Base-by-base conservation (phyloP, 352 stramenopile species). In the Saprolegnia diclina region DNA sequence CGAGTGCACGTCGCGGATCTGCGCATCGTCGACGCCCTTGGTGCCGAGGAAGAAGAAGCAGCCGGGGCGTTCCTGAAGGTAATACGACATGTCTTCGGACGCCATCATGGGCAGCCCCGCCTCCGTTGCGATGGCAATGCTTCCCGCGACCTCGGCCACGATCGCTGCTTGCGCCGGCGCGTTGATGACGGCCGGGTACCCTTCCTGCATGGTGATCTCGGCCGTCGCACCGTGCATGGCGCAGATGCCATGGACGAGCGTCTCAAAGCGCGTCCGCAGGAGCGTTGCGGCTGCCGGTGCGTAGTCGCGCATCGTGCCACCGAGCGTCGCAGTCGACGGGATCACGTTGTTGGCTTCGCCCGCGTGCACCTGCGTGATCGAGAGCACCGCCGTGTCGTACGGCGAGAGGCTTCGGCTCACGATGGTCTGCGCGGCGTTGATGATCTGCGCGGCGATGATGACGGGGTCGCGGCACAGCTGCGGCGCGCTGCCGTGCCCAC, bases 321-420 rank as follows among this genome's bases (percentile, higher is more conserved):
- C 80, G 14, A 99, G 73, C 5, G 80, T 80, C 5, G 85, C 92
- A 10, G 74, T 85, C 0, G 78, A 79, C 16, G 95, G 92, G 72
- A 99, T 98, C 66, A 98, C 90, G 75, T 99, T 99, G 76, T 96
- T 97, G 5, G 92, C 92, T 54, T 97, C 85, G 38, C 94, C 95
- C n/a, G 81, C 90, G 32, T 87, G 78, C 65, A 99, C 90, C 65
- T 90, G 83, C 14, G 92, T 97, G 35, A 98, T 82, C 6, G 86
- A 97, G 4, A 97, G 78, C 14, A 99, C 96, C 4, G 89, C 96
- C 45, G 78, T 94, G 56, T 98, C 91, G n/a, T 96, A 88, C 18
- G 93, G 94, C 55, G 87, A 89, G 26, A 97, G 71, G 18, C 77
- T 91, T 18, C 96, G 80, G 62, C 87, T 96, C 44, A 98, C 91